Conservation (phyloP, 768 basidiomycete species). For the Mrakia hoshinonis region DNA sequence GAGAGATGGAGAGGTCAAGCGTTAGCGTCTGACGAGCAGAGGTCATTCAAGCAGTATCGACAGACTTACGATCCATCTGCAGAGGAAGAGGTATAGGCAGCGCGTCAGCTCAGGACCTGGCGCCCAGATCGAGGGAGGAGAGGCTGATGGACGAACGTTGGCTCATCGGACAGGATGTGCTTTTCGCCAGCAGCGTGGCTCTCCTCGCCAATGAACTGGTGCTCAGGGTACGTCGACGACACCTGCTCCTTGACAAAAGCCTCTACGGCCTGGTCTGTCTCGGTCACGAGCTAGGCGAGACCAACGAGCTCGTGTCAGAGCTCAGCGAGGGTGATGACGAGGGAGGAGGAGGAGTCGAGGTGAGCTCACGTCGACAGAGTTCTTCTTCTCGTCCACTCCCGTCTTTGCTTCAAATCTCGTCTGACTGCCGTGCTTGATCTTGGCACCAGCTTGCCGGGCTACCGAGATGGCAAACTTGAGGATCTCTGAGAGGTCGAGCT, state of each 20-base stretch:
- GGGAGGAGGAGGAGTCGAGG: neutral
- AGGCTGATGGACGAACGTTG: constrained; percentile 62
- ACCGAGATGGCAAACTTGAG: constrained; percentile 62
- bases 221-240: constrained; percentile 53
- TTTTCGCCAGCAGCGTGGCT: constrained; percentile 66
- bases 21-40: neutral
- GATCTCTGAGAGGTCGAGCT: constrained; percentile 13
- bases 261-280: constrained; percentile 70
- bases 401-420: constrained; percentile 46
- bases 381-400: constrained; percentile 72
- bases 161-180: constrained; percentile 68
- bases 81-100: neutral
- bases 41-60: neutral
- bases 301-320: neutral
- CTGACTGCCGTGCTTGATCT: constrained; percentile 58
- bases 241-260: constrained; percentile 13
- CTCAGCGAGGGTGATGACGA: neutral
- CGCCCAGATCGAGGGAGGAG: neutral
- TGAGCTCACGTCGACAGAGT: constrained; percentile 60
- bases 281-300: constrained; percentile 61
- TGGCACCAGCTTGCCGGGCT: constrained; percentile 48
- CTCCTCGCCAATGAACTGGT: constrained; percentile 86
- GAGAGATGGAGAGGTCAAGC: neutral
- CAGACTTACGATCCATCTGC: constrained; percentile 16
- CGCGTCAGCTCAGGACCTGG: neutral